Evolutionary conservation across 345 rosid species (phyloP).

Genomic region (Eucalyptus caleyi): DNA sequence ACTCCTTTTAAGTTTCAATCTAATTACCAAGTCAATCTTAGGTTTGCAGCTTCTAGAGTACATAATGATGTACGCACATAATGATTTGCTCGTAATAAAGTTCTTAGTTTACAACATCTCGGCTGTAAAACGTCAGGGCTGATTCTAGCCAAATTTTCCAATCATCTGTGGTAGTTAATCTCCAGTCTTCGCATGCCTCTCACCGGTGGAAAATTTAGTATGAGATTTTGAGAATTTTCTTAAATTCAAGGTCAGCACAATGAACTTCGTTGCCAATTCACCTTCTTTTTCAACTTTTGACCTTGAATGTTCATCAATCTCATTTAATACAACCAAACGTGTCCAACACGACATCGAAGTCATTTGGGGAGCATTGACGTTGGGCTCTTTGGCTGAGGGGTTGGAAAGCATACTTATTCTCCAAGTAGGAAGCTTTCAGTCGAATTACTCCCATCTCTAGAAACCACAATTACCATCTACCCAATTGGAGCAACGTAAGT

Average conservation of each 20-base stretch:
- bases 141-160: not conserved
- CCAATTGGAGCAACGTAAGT: not conserved
- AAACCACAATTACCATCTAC: not conserved
- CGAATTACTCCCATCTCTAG: not conserved
- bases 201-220: not conserved
- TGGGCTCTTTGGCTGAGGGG: not conserved
- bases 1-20: not conserved
- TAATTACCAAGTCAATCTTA: not conserved
- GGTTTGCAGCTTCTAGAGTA: not conserved
- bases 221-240: not conserved
- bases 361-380: not conserved
- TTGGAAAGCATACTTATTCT: not conserved
- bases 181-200: not conserved
- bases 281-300: not conserved
- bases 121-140: not conserved
- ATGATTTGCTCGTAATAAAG: not conserved
- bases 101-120: not conserved
- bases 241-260: not conserved
- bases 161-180: not conserved
- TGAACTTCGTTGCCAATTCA: not conserved
- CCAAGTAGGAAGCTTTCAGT: not conserved
- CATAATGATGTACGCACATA: not conserved
- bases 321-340: not conserved
- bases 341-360: not conserved
- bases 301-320: not conserved